These are phyloP conservation scores for Vigna unguiculata DNA, from an alignment of 306 rosid genomes.

Conservation along the genomic window DNA sequence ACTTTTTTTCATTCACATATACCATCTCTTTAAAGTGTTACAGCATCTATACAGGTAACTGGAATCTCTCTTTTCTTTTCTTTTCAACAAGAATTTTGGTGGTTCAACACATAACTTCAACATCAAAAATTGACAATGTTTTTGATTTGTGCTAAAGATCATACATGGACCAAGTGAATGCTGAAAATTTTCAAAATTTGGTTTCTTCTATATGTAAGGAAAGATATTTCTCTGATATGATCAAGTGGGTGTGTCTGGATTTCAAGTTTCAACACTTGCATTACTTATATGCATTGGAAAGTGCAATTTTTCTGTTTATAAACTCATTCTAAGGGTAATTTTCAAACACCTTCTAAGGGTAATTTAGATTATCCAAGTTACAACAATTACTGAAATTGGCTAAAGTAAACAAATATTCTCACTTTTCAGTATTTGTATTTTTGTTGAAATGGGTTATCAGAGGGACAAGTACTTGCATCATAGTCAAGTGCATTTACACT, in stretches of 20 bases:
- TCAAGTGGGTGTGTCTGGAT: background rate
- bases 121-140: conserved; percentile 3
- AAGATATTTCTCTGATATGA: background rate
- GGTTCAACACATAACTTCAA: background rate
- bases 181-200: background rate
- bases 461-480: conserved; percentile 4
- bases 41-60: conserved; percentile 46
- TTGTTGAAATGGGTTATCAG: background rate
- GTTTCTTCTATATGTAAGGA: background rate
- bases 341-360: background rate
- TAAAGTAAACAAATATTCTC: conserved; percentile 13
- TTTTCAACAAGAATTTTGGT: background rate
- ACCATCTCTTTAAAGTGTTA: conserved; percentile 30
- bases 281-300: background rate
- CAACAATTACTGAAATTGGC: background rate
- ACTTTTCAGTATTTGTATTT: background rate
- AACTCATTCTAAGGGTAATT: background rate
- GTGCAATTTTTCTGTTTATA: background rate
- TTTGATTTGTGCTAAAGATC: background rate
- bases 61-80: conserved; percentile 44
- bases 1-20: conserved; percentile 42
- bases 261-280: background rate
- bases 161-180: background rate
- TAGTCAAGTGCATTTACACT: background rate
- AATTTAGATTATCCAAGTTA: background rate